Evolutionary conservation across 129 eudicot species (phyloP).

Genomic region (Flaveria robusta): DNA sequence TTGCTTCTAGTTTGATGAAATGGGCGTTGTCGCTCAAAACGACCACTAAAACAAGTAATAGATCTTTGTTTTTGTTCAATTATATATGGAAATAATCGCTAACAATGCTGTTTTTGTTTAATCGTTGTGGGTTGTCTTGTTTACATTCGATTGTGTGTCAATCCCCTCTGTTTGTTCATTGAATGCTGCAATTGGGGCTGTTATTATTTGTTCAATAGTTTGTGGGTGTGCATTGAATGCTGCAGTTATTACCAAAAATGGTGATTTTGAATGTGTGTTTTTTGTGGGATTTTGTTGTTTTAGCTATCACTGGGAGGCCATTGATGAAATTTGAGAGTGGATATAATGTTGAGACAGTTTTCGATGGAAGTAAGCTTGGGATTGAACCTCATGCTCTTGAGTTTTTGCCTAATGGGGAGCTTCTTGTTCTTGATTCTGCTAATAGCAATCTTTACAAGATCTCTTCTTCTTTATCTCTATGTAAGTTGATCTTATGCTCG

Average conservation of each 20-base stretch:
- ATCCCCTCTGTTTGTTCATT: too few species aligned
- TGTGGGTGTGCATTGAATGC: neutral
- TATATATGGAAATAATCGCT: neutral
- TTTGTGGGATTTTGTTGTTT: conserved; percentile 23
- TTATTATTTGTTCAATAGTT: too few species aligned
- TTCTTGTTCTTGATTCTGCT: conserved; percentile 82
- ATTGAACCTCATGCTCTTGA: conserved; percentile 87
- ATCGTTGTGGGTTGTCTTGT: neutral
- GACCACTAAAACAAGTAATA: conserved; percentile 76
- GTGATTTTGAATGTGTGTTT: conserved; percentile 1
- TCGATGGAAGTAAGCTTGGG: conserved; percentile 99
- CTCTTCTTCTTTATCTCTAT: conserved; percentile 83
- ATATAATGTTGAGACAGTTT: conserved; percentile 89
- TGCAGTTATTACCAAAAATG: neutral
- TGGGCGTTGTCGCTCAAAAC: conserved; percentile 80
- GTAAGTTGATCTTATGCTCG: conserved; percentile 44
- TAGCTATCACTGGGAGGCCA: conserved; percentile 84
- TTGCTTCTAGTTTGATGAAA: conserved; percentile 63
- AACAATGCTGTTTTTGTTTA: too few species aligned
- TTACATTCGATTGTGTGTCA: too few species aligned
- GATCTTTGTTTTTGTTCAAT: conserved; percentile 23
- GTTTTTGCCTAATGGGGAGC: conserved; percentile 83
- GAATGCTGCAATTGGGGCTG: too few species aligned
- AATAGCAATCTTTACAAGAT: conserved; percentile 95
- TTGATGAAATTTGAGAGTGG: conserved; percentile 98